Conservation (phyloP, 345 rosid species). For the Ricinus communis region DNA sequence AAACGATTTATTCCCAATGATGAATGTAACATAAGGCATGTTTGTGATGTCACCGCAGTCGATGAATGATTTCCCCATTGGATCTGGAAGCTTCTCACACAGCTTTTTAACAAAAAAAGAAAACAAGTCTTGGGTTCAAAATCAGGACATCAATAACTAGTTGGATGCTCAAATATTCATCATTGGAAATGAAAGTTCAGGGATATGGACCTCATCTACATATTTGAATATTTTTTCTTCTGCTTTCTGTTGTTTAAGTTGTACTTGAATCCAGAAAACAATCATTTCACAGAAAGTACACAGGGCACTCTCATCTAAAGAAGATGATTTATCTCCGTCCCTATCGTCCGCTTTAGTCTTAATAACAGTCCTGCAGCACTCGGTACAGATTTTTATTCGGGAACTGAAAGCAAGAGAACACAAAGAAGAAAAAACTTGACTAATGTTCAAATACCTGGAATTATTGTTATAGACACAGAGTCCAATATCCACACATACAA, state of each 20-base stretch:
- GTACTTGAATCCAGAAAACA: slow-evolving; percentile 51
- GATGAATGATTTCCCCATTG: slow-evolving; percentile 42
- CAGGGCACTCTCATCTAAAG: slow-evolving; percentile 21
- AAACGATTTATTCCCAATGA: slow-evolving; percentile 44
- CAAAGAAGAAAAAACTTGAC: neutral
- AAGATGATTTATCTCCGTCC: slow-evolving; percentile 4
- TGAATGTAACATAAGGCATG: slow-evolving; percentile 52
- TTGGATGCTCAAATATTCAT: neutral
- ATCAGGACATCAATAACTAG: too few relatives aligned
- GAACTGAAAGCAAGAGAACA: neutral
- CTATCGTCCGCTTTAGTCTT: slow-evolving; percentile 31
- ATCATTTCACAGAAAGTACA: slow-evolving; percentile 55
- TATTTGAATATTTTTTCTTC: slow-evolving; percentile 42
- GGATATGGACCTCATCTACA: slow-evolving; percentile 36
- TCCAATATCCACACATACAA: slow-evolving; percentile 49
- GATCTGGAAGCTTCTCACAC: slow-evolving; percentile 53
- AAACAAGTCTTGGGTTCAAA: neutral
- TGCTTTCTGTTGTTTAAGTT: slow-evolving; percentile 48
- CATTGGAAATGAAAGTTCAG: neutral
- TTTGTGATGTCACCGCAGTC: slow-evolving; percentile 37
- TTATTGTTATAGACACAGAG: slow-evolving; percentile 39
- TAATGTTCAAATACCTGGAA: slow-evolving; percentile 23
- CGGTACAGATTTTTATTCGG: slow-evolving; percentile 4
- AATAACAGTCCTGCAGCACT: slow-evolving; percentile 28
- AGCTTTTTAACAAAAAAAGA: slow-evolving; percentile 30